A percentile compares a stretch with the other conserved stretches of the same genome.
Conservation (phyloP, 106 monocot species). For the Dioscorea dumetorum region DNA sequence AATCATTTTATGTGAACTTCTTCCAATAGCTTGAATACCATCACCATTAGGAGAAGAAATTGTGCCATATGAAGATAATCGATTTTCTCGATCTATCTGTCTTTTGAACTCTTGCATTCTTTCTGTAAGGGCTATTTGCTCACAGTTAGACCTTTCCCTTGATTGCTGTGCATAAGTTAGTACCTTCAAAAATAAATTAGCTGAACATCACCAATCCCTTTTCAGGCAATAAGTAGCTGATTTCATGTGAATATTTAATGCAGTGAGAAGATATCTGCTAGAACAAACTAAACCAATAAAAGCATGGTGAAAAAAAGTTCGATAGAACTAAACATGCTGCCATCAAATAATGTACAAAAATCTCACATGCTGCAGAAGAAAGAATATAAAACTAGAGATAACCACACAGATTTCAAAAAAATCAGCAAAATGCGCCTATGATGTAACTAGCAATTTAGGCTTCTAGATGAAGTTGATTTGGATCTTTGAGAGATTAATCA, state of each 20-base stretch:
- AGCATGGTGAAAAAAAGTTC: too few relatives aligned
- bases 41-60: slow-evolving; percentile 78
- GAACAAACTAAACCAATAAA: too few relatives aligned
- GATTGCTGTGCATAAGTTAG: slow-evolving; percentile 98
- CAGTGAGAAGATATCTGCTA: neutral
- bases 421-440: too few relatives aligned
- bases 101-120: slow-evolving; percentile 99
- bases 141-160: slow-evolving; percentile 93
- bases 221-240: neutral
- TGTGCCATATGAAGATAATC: slow-evolving; percentile 58
- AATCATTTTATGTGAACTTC: slow-evolving; percentile 99
- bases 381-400: too few relatives aligned
- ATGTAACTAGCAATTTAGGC: too few relatives aligned
- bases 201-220: slow-evolving; percentile 2
- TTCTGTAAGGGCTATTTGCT: slow-evolving; percentile 75
- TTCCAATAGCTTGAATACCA: slow-evolving; percentile 97
- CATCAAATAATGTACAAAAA: too few relatives aligned
- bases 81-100: slow-evolving; percentile 85
- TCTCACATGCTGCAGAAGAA: too few relatives aligned
- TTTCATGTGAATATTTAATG: neutral
- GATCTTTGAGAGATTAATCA: too few relatives aligned
- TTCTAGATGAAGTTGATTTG: too few relatives aligned
- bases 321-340: too few relatives aligned
- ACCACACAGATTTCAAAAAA: too few relatives aligned
- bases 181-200: slow-evolving; percentile 48